Evolutionary conservation across 169 alveolate species (phyloP), one percentile per base, ranked within the genome.

Genomic region (Plasmodium yoelii): DNA sequence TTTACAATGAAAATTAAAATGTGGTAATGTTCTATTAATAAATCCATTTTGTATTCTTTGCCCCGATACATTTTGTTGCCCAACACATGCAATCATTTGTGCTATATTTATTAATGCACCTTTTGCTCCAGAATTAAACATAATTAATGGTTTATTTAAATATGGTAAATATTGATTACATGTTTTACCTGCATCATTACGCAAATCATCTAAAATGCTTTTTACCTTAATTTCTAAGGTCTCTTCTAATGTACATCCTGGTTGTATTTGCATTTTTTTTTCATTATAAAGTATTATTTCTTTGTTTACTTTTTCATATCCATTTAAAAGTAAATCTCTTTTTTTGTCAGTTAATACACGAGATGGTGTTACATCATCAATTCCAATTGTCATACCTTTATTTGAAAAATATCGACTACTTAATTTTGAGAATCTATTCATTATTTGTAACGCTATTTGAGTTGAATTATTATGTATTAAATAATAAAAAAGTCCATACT

Each of bases 1-100:
- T 90, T 95, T 96, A 64, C 97, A 92, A 26, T 95, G 94, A 72
- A 92, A 88, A 63, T 96, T 96, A 93, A 99, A 99, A 93, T 98
- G 99, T 34, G 99, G 99, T 51, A 99, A 92, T 13, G 99, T 97
- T 65, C 99, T 94, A 67, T 96, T 96, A 24, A 97, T 95, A 87
- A 99, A 99, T 4, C 99, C 99, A 88, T 98, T 97, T 59, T 98
- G 99, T 12, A 97, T 97, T 77, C 99, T 95, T 44, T 96, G 97
- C 1, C 99, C 96, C 0, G 94, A 91, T 24, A 99, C 99, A 80
- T 97, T 97, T 92, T 99, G 99, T 93, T 99, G 99, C 0, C 99
- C 99, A n/a, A 98, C 99, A 87, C 99, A 98, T 1, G 99, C 99
- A 87, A 99, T 98, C 99, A 99, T 99, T 92, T 99, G 99, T 42